phyloP scores from a whole-genome alignment of 495 filamentous ascomycete genomes.

The Alectoria sarmentosa region DNA sequence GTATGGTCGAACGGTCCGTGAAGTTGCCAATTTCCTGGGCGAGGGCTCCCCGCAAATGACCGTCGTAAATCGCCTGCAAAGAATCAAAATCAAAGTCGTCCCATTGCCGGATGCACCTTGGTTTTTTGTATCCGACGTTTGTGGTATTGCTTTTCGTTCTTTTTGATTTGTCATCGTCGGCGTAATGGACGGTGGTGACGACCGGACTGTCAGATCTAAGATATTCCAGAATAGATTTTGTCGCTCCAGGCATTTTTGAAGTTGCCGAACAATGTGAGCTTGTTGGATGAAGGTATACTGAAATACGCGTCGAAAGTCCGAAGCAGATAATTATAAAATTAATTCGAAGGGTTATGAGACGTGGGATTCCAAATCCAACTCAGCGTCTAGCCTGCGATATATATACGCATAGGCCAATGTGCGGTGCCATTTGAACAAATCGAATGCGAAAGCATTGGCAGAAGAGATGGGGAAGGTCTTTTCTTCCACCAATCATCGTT shows the following conservation, averaged over 20 bases:
- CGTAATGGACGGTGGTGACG: neutral
- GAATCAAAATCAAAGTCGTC: conserved; percentile 10
- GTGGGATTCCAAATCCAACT: too few relatives aligned
- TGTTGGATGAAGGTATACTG: neutral
- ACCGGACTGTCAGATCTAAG: neutral
- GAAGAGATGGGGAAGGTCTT: neutral
- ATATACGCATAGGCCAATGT: neutral
- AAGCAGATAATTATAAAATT: too few relatives aligned
- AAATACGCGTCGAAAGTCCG: too few relatives aligned
- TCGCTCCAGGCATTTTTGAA: neutral
- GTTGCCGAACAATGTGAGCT: neutral
- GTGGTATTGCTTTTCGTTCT: neutral
- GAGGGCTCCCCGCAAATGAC: neutral
- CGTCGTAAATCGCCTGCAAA: conserved; percentile 2
- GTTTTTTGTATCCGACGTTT: neutral
- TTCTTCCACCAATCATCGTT: neutral
- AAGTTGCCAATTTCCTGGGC: neutral
- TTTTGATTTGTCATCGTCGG: neutral
- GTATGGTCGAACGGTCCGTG: conserved; percentile 6
- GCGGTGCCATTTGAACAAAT: neutral
- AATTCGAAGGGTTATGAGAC: neutral
- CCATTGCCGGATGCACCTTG: neutral
- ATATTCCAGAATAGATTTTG: neutral
- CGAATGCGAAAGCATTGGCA: neutral
- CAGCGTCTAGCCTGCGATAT: too few relatives aligned